Base-by-base conservation (phyloP, 2,329 filamentous ascomycete genomes). In the Penicillium sp. region DNA sequence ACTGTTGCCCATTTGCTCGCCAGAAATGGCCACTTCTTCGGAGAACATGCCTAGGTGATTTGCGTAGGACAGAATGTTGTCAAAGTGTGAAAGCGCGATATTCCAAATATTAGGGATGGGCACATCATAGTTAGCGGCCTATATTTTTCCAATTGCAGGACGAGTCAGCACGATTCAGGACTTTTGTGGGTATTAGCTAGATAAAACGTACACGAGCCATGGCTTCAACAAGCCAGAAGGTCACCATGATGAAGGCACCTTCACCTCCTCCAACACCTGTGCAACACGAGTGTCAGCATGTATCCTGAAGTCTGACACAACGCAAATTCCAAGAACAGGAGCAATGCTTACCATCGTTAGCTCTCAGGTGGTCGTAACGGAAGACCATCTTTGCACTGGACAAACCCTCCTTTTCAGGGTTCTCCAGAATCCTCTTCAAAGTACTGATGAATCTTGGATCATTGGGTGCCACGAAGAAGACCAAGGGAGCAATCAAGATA, bases 211-310 rank as follows among this genome's bases (percentile, higher is more conserved):
- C 86, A 28, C 87, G 78, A 27, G 86, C 88, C 70, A 90, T 78
- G 19, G 87, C 86, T 69, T 90, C 87, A 11, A 90, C 85, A 0
- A 89, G 80, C 87, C 87, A 90, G 66, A 90, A 90, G 0, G 86
- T 90, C 63, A 86, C 89, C 86, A 90, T 89, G 62, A 80, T 83
- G 64, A 90, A 90, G 16, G 86, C 86, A 18, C 87, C 87, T 69
- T 90, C 87, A 43, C 79, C 77, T 14, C 87, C 87, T 31, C 86
- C 85, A 8, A 90, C 84, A 27, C 86, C 84, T 86, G 56, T 48
- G 18, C 52, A 54, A 48, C 29, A 34, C 8, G 29, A 31, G 31
- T 13, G 30, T 57, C 36, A 61, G 61, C 53, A 58, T 51, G 40
- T 37, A 38, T 36, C 31, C 33, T 52, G 43, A 16, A 50, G 36